These are phyloP conservation scores for Myotisia sp. DNA, from an alignment of 2,329 filamentous ascomycete species.

Conservation along the genomic window DNA sequence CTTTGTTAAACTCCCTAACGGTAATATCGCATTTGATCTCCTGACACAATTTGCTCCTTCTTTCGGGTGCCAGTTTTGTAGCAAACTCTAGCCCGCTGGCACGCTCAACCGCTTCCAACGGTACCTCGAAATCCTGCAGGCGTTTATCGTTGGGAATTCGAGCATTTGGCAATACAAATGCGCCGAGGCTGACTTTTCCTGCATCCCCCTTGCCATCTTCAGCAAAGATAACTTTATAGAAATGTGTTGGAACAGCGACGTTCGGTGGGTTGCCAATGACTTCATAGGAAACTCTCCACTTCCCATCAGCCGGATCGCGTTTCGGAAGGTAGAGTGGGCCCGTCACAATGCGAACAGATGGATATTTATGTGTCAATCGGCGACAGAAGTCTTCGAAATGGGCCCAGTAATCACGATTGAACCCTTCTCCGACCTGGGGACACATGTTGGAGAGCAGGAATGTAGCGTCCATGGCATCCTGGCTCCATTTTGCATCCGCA, in stretches of 20 bases:
- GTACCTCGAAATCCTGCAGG: constrained; percentile 84
- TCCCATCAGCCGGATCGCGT: constrained; percentile 65
- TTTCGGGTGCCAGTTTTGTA: constrained; percentile 55
- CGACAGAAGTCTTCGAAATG: constrained; percentile 97
- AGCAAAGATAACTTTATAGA: constrained; percentile 97
- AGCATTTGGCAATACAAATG: constrained; percentile 90
- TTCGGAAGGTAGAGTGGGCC: constrained; percentile 87
- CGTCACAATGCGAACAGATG: constrained; percentile 79
- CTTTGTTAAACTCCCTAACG: constrained; percentile 56
- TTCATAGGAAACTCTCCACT: constrained; percentile 93
- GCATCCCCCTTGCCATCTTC: constrained; percentile 55
- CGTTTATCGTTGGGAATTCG: constrained; percentile 76
- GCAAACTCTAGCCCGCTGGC: constrained; percentile 89
- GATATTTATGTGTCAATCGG: constrained; percentile 63
- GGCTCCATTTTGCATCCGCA: constrained; percentile 90
- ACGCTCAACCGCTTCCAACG: constrained; percentile 79
- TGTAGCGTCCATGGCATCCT: constrained; percentile 86
- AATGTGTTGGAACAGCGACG: constrained; percentile 92
- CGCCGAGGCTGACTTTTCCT: constrained; percentile 73
- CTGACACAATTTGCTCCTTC: constrained; percentile 67
- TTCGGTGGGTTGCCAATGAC: constrained; percentile 88
- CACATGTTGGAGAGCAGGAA: constrained; percentile 95
- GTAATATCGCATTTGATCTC: constrained; percentile 74
- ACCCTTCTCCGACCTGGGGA: constrained; percentile 92
- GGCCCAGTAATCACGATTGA: constrained; percentile 98